Conservation (phyloP, 2,329 filamentous ascomycete genomes). For the Phoma sp. region DNA sequence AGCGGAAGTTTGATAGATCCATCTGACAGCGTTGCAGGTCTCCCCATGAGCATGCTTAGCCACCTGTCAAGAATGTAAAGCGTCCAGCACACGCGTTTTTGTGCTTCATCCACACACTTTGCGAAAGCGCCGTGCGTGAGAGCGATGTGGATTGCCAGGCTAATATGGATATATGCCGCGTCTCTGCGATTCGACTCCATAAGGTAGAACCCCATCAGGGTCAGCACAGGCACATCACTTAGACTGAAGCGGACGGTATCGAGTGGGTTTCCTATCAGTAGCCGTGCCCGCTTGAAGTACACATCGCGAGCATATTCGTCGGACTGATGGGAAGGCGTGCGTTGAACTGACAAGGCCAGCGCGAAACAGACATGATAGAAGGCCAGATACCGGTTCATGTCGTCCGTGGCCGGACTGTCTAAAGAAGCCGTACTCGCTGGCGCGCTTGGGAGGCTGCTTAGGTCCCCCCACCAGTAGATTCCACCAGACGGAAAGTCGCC, state of each 20-base stretch:
- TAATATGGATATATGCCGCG: conserved; percentile 36
- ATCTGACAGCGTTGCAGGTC: conserved; percentile 33
- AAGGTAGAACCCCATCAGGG: conserved; percentile 38
- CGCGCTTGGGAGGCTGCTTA: conserved; percentile 22
- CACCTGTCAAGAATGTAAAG: conserved; percentile 38
- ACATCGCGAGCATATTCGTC: too few species aligned
- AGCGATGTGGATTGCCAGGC: conserved; percentile 36
- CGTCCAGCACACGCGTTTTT: conserved; percentile 34
- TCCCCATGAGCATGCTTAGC: conserved; percentile 38
- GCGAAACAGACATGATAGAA: conserved; percentile 40
- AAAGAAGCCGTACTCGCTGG: conserved; percentile 22
- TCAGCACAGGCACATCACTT: conserved; percentile 33
- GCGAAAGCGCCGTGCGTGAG: conserved; percentile 35
- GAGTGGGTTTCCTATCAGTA: conserved; percentile 36
- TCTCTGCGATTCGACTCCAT: conserved; percentile 40
- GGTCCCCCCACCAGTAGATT: conserved; percentile 38
- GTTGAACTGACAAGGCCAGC: conserved; percentile 27
- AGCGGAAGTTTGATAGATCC: conserved; percentile 35
- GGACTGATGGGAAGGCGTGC: conserved; percentile 23
- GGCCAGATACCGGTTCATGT: conserved; percentile 29
- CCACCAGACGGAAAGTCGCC: conserved; percentile 32
- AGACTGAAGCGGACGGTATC: conserved; percentile 35
- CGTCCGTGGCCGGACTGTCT: conserved; percentile 26
- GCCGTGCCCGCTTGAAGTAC: conserved; percentile 36
- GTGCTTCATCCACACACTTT: conserved; percentile 26